phyloP scores from a whole-genome alignment of 2,329 filamentous ascomycete genomes.

The Diaporthe nobilis region DNA sequence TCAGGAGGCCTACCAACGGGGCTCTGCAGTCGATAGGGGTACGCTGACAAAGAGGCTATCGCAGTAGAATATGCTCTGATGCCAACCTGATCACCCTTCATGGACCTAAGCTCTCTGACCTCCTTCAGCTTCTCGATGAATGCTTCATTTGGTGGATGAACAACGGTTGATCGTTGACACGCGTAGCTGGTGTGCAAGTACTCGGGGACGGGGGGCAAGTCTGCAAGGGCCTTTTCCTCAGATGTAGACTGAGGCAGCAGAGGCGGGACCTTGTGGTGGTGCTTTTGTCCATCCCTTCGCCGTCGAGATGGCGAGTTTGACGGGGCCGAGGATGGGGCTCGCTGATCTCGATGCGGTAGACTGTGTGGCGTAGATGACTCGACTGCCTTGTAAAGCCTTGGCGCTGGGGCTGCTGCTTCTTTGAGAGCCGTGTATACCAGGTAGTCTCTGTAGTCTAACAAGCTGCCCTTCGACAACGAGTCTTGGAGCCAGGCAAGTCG shows the following conservation, averaged over 20 bases:
- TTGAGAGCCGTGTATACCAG: constrained; percentile 66
- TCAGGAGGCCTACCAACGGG: constrained; percentile 56
- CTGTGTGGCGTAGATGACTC: constrained; percentile 34
- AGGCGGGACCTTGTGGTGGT: constrained; percentile 45
- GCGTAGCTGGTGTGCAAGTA: constrained; percentile 79
- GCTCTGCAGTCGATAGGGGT: constrained; percentile 69
- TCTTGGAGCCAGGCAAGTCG: constrained; percentile 72
- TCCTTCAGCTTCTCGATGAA: constrained; percentile 84
- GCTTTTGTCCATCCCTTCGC: constrained; percentile 39
- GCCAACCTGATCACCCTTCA: constrained; percentile 83
- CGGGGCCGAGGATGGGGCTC: constrained; percentile 11
- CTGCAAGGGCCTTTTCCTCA: constrained; percentile 75
- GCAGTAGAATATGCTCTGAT: constrained; percentile 89
- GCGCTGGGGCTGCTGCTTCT: constrained; percentile 44
- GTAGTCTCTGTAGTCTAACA: constrained; percentile 66
- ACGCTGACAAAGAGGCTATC: constrained; percentile 87
- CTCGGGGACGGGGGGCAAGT: constrained; percentile 76
- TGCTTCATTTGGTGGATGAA: constrained; percentile 77
- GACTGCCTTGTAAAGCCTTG: not conserved
- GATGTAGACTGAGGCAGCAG: constrained; percentile 81
- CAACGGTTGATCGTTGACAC: constrained; percentile 83
- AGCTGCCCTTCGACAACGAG: constrained; percentile 58
- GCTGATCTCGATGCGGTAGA: constrained; percentile 30
- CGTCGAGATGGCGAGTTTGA: constrained; percentile 31
- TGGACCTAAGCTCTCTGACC: constrained; percentile 78